Conservation (phyloP, 1,139 yeast genomes). For the Nakaseomyces bracarensis region DNA sequence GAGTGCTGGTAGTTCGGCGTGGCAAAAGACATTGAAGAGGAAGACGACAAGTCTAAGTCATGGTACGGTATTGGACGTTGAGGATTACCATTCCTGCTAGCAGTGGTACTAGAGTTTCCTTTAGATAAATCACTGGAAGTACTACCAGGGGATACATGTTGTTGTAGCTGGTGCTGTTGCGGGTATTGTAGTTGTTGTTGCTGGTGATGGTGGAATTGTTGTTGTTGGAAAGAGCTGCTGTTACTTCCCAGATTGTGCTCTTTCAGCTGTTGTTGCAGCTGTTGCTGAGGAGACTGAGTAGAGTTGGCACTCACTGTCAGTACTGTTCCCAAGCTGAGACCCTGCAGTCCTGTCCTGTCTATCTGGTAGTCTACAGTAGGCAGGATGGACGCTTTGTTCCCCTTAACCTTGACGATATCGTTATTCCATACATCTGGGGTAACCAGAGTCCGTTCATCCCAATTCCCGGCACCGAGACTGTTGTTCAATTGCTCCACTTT, state of each 20-base stretch:
- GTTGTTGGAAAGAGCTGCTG: too few species aligned
- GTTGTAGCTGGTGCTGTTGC: background rate
- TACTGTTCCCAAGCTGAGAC: background rate
- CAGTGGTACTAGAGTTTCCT: background rate
- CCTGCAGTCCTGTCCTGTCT: background rate
- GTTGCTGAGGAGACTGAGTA: background rate
- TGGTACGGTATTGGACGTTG: constrained; percentile 4
- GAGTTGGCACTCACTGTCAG: constrained; percentile 1
- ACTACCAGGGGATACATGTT: background rate
- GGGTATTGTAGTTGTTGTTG: background rate
- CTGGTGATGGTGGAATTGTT: background rate
- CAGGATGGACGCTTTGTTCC: constrained; percentile 34
- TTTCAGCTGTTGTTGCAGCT: background rate
- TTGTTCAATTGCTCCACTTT: constrained; percentile 9
- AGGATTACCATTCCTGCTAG: background rate
- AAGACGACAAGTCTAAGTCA: constrained; percentile 2
- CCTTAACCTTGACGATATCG: constrained; percentile 33
- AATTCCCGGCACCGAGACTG: constrained; percentile 9
- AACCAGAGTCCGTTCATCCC: constrained; percentile 8
- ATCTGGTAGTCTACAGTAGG: constrained; percentile 20
- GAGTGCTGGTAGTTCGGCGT: constrained; percentile 2
- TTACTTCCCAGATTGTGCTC: too few species aligned
- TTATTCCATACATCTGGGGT: constrained; percentile 10
- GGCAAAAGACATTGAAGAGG: background rate
- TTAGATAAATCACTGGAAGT: background rate